Conservation (phyloP, 495 filamentous ascomycete species). For the Penicillium odoratum region DNA sequence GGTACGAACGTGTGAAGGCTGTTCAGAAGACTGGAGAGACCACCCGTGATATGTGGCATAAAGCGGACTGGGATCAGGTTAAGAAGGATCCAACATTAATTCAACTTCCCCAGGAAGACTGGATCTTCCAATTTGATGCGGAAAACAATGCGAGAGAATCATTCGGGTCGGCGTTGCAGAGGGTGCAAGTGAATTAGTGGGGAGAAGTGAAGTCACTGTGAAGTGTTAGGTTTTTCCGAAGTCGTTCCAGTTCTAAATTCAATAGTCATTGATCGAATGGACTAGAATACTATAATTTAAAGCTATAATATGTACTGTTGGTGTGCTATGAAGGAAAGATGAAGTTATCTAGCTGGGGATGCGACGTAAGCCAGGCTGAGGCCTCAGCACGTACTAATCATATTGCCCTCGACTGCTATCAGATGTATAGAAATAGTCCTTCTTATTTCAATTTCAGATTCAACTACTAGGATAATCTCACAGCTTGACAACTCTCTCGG, state of each 20-base stretch:
- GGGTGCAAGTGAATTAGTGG: conserved; percentile 3
- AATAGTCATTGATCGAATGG: too few relatives aligned
- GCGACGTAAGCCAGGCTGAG: too few relatives aligned
- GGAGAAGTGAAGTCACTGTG: too few relatives aligned
- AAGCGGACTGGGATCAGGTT: conserved; percentile 58
- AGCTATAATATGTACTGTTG: too few relatives aligned
- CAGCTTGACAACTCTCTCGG: not conserved
- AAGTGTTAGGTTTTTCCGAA: not conserved
- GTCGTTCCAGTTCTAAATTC: not conserved
- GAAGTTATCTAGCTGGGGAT: too few relatives aligned
- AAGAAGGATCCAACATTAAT: conserved; percentile 57
- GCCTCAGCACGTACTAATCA: too few relatives aligned
- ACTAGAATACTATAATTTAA: too few relatives aligned
- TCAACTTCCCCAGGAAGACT: conserved; percentile 54
- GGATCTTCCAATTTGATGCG: conserved; percentile 57
- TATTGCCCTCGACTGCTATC: too few relatives aligned
- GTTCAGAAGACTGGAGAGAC: conserved; percentile 57
- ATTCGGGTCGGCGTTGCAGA: conserved; percentile 36
- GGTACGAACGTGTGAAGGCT: conserved; percentile 56
- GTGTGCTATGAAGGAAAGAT: too few relatives aligned
- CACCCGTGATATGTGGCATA: conserved; percentile 56
- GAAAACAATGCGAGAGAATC: conserved; percentile 56
- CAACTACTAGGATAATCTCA: not conserved
- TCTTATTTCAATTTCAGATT: not conserved
- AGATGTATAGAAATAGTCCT: not conserved